These are phyloP conservation scores for Epichloe scottii DNA, from an alignment of 2,329 filamentous ascomycete genomes.

Conservation along the genomic window DNA sequence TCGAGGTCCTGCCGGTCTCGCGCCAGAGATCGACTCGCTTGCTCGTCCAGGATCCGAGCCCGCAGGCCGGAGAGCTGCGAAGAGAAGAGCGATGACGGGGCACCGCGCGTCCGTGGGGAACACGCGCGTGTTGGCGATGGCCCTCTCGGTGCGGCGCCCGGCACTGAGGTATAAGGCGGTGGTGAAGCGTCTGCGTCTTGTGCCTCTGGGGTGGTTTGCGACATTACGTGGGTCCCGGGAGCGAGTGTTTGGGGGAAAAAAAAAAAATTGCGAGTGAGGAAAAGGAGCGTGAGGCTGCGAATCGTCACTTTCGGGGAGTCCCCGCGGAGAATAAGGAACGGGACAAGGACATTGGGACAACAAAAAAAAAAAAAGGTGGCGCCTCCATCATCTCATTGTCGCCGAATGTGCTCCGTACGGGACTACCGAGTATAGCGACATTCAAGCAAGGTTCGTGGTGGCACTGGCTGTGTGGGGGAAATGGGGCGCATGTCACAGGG, in stretches of 20 bases:
- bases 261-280: too few relatives aligned
- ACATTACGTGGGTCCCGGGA: neutral
- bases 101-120: too few relatives aligned
- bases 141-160: neutral
- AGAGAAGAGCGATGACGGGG: slow-evolving; percentile 17
- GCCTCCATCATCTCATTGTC: too few relatives aligned
- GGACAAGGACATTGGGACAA: too few relatives aligned
- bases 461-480: neutral
- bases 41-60: slow-evolving; percentile 22
- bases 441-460: too few relatives aligned
- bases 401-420: too few relatives aligned
- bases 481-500: neutral
- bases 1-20: slow-evolving; percentile 26
- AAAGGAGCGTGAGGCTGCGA: too few relatives aligned
- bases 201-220: neutral
- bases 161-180: neutral
- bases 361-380: too few relatives aligned
- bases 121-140: neutral
- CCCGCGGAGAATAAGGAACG: too few relatives aligned
- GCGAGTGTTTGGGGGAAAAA: too few relatives aligned
- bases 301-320: too few relatives aligned
- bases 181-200: neutral
- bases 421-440: too few relatives aligned
- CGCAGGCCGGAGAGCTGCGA: slow-evolving; percentile 26
- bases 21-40: slow-evolving; percentile 19